These are phyloP conservation scores for Dendrobium officinale DNA, from an alignment of 106 monocot genomes.

Conservation along the genomic window DNA sequence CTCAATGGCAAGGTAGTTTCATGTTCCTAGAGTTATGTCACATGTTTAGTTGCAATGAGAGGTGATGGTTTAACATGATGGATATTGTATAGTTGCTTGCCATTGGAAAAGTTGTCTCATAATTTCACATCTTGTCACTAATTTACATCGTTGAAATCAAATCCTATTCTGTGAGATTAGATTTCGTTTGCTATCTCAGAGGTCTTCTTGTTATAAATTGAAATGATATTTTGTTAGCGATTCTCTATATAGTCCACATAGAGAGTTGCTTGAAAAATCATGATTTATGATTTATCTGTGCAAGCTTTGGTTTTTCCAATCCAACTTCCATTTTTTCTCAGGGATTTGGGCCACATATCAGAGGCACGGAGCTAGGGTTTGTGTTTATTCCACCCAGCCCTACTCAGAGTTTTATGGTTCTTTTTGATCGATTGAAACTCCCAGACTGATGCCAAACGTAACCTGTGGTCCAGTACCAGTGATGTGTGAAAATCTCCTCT, in stretches of 20 bases:
- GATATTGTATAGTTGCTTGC: too few relatives aligned
- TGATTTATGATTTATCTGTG: neutral
- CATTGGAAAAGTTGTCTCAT: too few relatives aligned
- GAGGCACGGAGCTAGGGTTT: conserved; percentile 80
- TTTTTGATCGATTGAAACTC: conserved; percentile 80
- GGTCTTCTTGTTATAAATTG: too few relatives aligned
- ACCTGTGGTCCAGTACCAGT: neutral
- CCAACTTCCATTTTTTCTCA: conserved; percentile 14
- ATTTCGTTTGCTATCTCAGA: too few relatives aligned
- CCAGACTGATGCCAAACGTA: conserved; percentile 37
- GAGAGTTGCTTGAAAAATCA: neutral
- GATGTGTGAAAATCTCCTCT: neutral
- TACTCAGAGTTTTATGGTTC: conserved; percentile 77
- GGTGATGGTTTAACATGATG: too few relatives aligned
- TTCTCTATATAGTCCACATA: too few relatives aligned
- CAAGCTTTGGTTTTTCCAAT: neutral
- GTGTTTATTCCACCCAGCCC: conserved; percentile 74
- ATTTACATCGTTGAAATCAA: too few relatives aligned
- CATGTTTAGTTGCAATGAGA: too few relatives aligned
- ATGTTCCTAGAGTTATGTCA: neutral
- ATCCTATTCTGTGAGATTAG: too few relatives aligned
- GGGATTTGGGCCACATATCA: conserved; percentile 66
- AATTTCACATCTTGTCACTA: too few relatives aligned
- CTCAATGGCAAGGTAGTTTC: conserved; percentile 75
- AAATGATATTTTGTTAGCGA: too few relatives aligned